phyloP scores from a whole-genome alignment of 1,139 yeast species.

The Debaryomyces sp. region DNA sequence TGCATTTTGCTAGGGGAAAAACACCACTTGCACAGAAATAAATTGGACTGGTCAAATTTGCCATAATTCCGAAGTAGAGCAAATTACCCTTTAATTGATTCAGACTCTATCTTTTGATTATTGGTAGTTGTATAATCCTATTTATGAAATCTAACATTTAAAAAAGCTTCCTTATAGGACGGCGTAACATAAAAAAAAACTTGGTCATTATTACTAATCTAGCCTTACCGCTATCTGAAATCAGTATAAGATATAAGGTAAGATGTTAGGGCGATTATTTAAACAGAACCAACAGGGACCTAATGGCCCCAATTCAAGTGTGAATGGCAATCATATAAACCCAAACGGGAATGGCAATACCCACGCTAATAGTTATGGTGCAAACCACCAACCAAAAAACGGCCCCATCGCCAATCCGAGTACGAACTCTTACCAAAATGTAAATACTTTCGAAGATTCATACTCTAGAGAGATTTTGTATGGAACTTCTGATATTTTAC shows the following conservation, averaged over 20 bases:
- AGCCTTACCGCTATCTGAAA: not conserved
- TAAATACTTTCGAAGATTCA: conserved; percentile 41
- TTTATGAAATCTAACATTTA: not conserved
- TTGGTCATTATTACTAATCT: not conserved
- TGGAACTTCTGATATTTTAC: conserved; percentile 39
- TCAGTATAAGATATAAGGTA: not conserved
- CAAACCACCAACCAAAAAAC: not conserved
- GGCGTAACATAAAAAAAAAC: not conserved
- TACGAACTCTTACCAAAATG: conserved; percentile 9
- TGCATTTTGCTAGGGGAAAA: not conserved
- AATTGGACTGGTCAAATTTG: not conserved
- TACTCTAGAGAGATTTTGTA: conserved; percentile 48
- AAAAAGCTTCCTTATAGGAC: conserved; percentile 2
- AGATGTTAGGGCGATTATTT: conserved; percentile 34
- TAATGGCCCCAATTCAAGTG: not conserved
- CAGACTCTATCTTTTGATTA: not conserved
- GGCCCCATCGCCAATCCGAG: conserved; percentile 10
- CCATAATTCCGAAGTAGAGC: not conserved
- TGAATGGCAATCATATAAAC: not conserved
- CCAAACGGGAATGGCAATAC: not conserved
- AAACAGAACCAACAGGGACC: conserved; percentile 18
- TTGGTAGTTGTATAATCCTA: not conserved
- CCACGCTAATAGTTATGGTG: not conserved
- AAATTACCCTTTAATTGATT: not conserved
- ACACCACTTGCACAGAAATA: not conserved